Evolutionary conservation across 805 yeast species (phyloP).

Genomic region (Hanseniaspora meyeri): DNA sequence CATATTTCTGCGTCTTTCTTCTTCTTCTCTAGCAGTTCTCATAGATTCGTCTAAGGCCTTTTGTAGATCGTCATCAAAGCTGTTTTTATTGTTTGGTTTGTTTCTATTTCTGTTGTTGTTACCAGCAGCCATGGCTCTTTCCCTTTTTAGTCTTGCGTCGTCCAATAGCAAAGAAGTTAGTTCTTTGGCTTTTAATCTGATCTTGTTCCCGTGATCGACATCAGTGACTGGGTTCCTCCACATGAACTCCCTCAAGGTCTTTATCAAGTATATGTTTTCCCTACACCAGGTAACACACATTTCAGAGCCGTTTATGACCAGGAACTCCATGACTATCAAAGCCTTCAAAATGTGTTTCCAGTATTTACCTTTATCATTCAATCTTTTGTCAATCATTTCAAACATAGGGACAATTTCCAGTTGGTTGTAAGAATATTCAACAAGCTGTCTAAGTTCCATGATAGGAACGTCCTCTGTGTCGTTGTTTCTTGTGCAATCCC

Average conservation of each 20-base stretch:
- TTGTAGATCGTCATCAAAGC: slow-evolving; percentile 62
- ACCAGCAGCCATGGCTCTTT: slow-evolving; percentile 39
- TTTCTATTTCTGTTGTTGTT: slow-evolving; percentile 24
- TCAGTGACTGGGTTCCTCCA: slow-evolving; percentile 58
- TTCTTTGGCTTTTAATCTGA: slow-evolving; percentile 82
- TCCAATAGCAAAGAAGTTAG: slow-evolving; percentile 67
- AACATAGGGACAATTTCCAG: slow-evolving; percentile 75
- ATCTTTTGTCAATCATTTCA: slow-evolving; percentile 86
- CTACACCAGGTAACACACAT: slow-evolving; percentile 85
- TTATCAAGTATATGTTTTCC: slow-evolving; percentile 75
- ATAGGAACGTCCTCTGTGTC: slow-evolving; percentile 77
- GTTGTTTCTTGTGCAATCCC: slow-evolving; percentile 77
- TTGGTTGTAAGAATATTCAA: slow-evolving; percentile 55
- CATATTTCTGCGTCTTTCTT: slow-evolving; percentile 36
- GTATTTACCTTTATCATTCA: slow-evolving; percentile 91
- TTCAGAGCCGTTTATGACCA: slow-evolving; percentile 76
- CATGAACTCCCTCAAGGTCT: slow-evolving; percentile 82
- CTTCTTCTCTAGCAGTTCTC: slow-evolving; percentile 75
- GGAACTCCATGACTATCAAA: slow-evolving; percentile 73
- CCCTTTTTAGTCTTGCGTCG: slow-evolving; percentile 55
- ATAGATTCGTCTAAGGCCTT: slow-evolving; percentile 70
- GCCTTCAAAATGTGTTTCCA: slow-evolving; percentile 96
- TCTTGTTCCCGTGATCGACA: slow-evolving; percentile 75
- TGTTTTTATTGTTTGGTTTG: slow-evolving; percentile 25
- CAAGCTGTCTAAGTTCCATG: slow-evolving; percentile 69